Conservation (phyloP, 2,329 filamentous ascomycete species). For the Botrytis aclada region DNA sequence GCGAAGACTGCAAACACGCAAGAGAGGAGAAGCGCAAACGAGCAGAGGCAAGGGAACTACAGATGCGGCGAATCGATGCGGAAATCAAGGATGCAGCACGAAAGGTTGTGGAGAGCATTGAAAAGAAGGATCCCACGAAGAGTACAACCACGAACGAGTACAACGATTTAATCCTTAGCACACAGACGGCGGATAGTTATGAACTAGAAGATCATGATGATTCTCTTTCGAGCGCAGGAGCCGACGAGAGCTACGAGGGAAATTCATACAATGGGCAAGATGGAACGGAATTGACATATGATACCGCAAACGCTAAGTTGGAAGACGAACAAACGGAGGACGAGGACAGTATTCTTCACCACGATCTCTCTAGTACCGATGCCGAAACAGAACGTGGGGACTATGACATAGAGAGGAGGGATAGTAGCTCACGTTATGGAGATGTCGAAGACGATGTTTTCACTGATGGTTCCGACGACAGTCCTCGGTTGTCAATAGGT, state of each 20-base stretch:
- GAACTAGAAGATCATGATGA: conserved; percentile 26
- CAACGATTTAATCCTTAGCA: conserved; percentile 38
- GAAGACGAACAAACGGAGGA: conserved; percentile 24
- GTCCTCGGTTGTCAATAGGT: conserved; percentile 31
- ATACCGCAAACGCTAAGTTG: conserved; percentile 22
- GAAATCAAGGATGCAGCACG: conserved; percentile 53
- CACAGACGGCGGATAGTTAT: conserved; percentile 36
- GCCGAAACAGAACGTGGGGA: conserved; percentile 4
- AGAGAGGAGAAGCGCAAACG: conserved; percentile 24
- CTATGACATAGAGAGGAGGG: conserved; percentile 26
- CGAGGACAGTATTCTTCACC: conserved; percentile 13
- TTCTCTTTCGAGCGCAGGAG: conserved; percentile 23
- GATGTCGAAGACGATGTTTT: conserved; percentile 39
- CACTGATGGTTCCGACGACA: conserved; percentile 31
- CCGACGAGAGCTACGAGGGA: conserved; percentile 34
- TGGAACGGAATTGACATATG: conserved; percentile 28
- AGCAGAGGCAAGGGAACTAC: conserved; percentile 26
- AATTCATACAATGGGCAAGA: conserved; percentile 25
- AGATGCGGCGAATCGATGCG: conserved; percentile 44
- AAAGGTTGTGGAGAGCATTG: conserved; percentile 49
- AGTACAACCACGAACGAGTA: conserved; percentile 20
- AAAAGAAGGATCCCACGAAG: conserved; percentile 37
- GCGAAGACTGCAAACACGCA: conserved; percentile 18
- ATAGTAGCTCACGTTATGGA: conserved; percentile 36
- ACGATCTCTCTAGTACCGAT: conserved; percentile 11